These are phyloP conservation scores for Schizophyllum amplum DNA, from an alignment of 1,284 basidiomycete genomes.

Conservation along the genomic window DNA sequence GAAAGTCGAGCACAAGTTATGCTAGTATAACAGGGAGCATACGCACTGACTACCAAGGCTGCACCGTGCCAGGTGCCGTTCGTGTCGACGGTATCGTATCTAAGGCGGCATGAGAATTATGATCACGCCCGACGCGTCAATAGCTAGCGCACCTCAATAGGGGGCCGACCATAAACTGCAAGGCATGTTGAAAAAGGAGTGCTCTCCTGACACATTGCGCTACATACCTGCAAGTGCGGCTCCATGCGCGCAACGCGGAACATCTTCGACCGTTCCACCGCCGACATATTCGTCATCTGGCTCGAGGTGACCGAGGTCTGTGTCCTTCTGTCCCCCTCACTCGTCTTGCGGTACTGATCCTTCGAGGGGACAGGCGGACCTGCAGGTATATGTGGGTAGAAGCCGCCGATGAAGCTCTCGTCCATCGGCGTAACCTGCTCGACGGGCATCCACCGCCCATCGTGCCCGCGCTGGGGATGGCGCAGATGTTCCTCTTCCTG, in stretches of 20 bases:
- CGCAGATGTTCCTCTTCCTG: slow-evolving; percentile 41
- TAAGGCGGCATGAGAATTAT: slow-evolving; percentile 12
- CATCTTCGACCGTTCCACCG: slow-evolving; percentile 55
- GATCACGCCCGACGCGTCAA: slow-evolving; percentile 7
- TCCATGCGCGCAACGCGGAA: slow-evolving; percentile 55
- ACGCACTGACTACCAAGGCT: slow-evolving; percentile 77
- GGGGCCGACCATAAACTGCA: slow-evolving; percentile 78
- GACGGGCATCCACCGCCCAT: slow-evolving; percentile 44
- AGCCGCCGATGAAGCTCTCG: slow-evolving; percentile 49
- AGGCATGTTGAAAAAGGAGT: neutral
- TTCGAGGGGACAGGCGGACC: slow-evolving; percentile 31
- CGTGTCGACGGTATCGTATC: slow-evolving; percentile 82
- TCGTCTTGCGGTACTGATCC: slow-evolving; percentile 13
- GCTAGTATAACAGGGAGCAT: slow-evolving; percentile 5
- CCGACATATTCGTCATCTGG: slow-evolving; percentile 41
- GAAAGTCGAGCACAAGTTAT: neutral
- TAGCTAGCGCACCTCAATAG: slow-evolving; percentile 48
- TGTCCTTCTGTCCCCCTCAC: slow-evolving; percentile 3
- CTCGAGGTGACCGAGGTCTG: slow-evolving; percentile 26
- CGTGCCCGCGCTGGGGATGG: slow-evolving; percentile 35
- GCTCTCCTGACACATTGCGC: neutral
- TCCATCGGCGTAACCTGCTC: slow-evolving; percentile 51
- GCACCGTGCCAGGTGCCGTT: slow-evolving; percentile 80
- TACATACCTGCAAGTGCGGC: slow-evolving; percentile 51
- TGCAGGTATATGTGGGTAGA: slow-evolving; percentile 23